Evolutionary conservation across 2,329 filamentous ascomycete genomes (phyloP), one percentile per base, ranked within the genome.

Genomic region (Aspergillus sp.): DNA sequence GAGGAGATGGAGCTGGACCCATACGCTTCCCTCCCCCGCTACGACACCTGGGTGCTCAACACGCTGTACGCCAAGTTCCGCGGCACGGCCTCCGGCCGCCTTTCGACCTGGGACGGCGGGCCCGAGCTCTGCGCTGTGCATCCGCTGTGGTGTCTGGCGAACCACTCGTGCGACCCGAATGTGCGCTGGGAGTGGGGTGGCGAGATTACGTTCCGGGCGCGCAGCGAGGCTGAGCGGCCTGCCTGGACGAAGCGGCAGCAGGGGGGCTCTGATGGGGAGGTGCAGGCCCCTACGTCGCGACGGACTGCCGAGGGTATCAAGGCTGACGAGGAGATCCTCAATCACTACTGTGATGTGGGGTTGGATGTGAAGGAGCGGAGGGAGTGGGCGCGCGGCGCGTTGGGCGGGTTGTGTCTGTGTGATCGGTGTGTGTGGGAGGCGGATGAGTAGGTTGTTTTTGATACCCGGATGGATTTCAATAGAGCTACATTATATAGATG

Each of bases 131-230:
- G 90, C 24, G 93, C 93, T 24, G 92, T 97, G 24, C 92, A 97
- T 73, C 91, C 93, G 2, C 84, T 95, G 61, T 99, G 94, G 91
- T 97, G 92, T 72, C 79, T 97, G 26, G 92, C 93, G 24, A 99
- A 99, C 65, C 94, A 99, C 69, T 90, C 91, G 69, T 99, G 94
- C 73, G 86, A 96, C 67, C 94, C 94, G 8, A 96, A 96, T 69
- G 91, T 97, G 36, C 83, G 83, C 3, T 99, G 94, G 94, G 89
- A 95, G 65, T 96, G 92, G 90, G 85, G 87, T 45, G 69, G 67
- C 4, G 70, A 74, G 59, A 73, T 74, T 50, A 71, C 66, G 3
- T 73, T 73, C 60, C 60, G 66, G 16, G 71, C 66, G 11, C 57
- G 73, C 19, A 59, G 51, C 24, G 54, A 60, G 22, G 60, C 61